Conservation (phyloP, 2,329 filamentous ascomycete genomes). For the Chaetomium strumarium region DNA sequence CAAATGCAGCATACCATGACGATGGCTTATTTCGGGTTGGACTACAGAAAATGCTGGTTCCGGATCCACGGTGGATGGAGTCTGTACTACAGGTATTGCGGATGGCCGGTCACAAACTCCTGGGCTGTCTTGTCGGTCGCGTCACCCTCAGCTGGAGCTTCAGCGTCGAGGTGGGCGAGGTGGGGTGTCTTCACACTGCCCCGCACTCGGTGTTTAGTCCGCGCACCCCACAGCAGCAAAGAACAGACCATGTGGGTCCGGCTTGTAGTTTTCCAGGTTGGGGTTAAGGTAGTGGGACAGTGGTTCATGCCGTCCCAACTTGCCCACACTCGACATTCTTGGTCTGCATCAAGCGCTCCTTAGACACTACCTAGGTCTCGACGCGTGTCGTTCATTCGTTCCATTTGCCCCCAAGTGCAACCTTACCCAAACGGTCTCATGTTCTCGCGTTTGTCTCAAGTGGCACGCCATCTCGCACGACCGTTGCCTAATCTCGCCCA, state of each 20-base stretch:
- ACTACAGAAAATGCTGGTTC: no score
- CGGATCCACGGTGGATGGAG: no score
- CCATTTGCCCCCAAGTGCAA: background rate
- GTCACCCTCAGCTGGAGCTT: background rate
- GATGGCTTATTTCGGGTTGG: background rate
- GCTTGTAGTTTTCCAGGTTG: background rate
- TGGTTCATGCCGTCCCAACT: background rate
- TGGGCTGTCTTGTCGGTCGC: background rate
- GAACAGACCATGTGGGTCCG: background rate
- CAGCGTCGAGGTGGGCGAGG: no score
- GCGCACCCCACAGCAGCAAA: background rate
- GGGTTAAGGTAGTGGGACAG: no score
- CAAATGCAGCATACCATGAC: conserved; percentile 8
- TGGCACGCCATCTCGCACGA: conserved; percentile 63
- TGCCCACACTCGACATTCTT: background rate
- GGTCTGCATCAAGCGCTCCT: background rate
- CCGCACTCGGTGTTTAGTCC: background rate
- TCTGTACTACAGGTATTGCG: no score
- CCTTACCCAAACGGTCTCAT: conserved; percentile 40
- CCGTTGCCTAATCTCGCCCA: conserved; percentile 54
- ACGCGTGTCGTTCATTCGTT: no score
- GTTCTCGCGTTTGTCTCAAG: conserved; percentile 69
- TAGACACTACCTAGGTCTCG: no score
- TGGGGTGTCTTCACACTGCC: conserved; percentile 4
- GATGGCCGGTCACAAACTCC: background rate